These are phyloP conservation scores for Ustulina deusta DNA, from an alignment of 2,329 filamentous ascomycete genomes.

Conservation along the genomic window DNA sequence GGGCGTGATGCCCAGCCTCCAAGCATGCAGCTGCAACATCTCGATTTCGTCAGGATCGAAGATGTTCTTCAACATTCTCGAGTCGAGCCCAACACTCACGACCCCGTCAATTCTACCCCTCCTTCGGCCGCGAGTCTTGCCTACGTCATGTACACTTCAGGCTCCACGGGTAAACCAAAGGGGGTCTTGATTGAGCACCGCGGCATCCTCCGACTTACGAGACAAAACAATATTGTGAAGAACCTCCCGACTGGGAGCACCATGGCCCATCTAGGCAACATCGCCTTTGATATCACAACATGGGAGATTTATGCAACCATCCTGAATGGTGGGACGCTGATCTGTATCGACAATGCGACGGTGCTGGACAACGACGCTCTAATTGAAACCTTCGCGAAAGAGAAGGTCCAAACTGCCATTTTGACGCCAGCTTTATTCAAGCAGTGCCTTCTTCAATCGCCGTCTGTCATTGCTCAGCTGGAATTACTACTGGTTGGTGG, in stretches of 20 bases:
- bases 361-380: constrained; percentile 16
- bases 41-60: constrained; percentile 3
- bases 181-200: constrained; percentile 26
- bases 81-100: background rate
- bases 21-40: background rate
- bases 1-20: background rate
- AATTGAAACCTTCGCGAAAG: background rate
- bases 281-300: constrained; percentile 25
- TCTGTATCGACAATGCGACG: constrained; percentile 23
- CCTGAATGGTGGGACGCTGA: constrained; percentile 26
- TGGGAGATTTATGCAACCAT: constrained; percentile 24
- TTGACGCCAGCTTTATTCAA: constrained; percentile 25
- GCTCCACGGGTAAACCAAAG: constrained; percentile 26
- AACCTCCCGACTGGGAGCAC: background rate
- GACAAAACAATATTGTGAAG: background rate
- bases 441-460: constrained; percentile 14
- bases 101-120: background rate
- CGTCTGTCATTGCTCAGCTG: constrained; percentile 6
- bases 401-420: constrained; percentile 12
- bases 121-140: constrained; percentile 23
- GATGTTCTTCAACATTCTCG: background rate
- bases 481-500: constrained; percentile 21
- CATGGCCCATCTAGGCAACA: constrained; percentile 26
- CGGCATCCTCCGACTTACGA: constrained; percentile 19
- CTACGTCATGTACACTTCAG: constrained; percentile 30